phyloP scores from a whole-genome alignment of 345 rosid species.

The Carallia brachiata region DNA sequence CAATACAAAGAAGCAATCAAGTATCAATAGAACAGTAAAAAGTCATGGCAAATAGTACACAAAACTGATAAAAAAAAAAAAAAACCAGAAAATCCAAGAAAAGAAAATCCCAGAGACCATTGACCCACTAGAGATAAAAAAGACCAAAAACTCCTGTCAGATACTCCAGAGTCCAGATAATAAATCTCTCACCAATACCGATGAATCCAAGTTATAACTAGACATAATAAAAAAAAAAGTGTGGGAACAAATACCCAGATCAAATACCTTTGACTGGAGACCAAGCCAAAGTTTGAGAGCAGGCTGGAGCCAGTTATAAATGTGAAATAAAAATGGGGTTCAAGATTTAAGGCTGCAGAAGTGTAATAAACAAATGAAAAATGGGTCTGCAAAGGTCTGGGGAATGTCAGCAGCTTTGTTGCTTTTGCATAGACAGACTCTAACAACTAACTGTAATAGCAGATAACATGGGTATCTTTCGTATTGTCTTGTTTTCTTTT shows the following conservation, averaged over 20 bases:
- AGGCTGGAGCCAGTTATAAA: constrained; percentile 25
- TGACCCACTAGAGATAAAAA: constrained; percentile 10
- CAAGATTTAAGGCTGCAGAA: constrained; percentile 25
- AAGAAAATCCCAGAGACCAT: constrained; percentile 2
- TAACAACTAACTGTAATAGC: constrained; percentile 1
- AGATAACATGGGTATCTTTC: constrained; percentile 32
- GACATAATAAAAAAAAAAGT: constrained; percentile 11
- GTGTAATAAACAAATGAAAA: not conserved
- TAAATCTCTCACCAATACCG: not conserved
- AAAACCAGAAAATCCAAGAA: constrained; percentile 8
- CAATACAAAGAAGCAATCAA: not conserved
- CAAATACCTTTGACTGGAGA: constrained; percentile 38
- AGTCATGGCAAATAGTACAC: not conserved
- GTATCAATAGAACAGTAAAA: constrained; percentile 38
- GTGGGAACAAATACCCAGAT: constrained; percentile 27
- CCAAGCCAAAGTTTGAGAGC: constrained; percentile 14
- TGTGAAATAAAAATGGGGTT: constrained; percentile 25
- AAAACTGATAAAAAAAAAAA: not conserved
- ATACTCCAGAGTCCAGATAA: not conserved
- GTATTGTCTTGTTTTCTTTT: not conserved
- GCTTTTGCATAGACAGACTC: not conserved
- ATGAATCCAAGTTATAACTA: not conserved
- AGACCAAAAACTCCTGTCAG: constrained; percentile 1
- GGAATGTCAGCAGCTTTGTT: constrained; percentile 34
- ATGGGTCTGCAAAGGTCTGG: constrained; percentile 24